Base-by-base conservation (phyloP, 306 rosid genomes). In the Dalbergia cochinchinensis region DNA sequence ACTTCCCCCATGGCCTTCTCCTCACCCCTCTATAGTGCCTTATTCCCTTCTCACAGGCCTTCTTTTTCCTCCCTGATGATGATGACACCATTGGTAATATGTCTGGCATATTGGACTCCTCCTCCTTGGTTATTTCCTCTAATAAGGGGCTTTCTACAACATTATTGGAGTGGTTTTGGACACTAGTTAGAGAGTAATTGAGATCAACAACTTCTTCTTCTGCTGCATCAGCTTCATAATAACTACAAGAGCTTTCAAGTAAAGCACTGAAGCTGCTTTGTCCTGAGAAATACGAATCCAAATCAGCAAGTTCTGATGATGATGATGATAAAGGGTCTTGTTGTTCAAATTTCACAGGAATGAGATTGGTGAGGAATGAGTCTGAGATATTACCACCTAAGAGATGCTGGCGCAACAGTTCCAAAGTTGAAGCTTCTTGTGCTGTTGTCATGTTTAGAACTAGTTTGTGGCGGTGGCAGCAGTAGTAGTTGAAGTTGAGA, bases 1-100 rank as follows among this genome's bases (percentile, higher is more conserved):
- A 94, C 83, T 90, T 94, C 0, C 98, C 97, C 98, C 98, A 90
- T 51, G 94, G 92, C 77, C 97, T 83, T 57, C 89, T 86, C 64
- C 98, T 85, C 20, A 93, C 97, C 9, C 98, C 98, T 77, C 97
- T 80, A 57, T 90, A 91, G 69, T 75, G 91, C 87, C 82, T 86
- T 15, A 54, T n/a, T 7, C 13, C 5, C 58, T 9, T 85, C 10
- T 74, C 51, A 16, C 66, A 41, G 18, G 11, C 71, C 55, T 37
- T 16, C 66, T 81, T 67, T 59, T 70, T 78, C 9, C 50, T 7
- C 66, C 55, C 13, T 47, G 79, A 44, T 42, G 69, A 78, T 13
- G 69, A 0, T 0, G 18, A 13, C 18, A 37, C 41, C 31, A 26
- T 4, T 37, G 41, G 41, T 37, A 37, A 37, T 37, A 6, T 37